Conservation (phyloP, 2,329 filamentous ascomycete species). For the Phialophora tarda region DNA sequence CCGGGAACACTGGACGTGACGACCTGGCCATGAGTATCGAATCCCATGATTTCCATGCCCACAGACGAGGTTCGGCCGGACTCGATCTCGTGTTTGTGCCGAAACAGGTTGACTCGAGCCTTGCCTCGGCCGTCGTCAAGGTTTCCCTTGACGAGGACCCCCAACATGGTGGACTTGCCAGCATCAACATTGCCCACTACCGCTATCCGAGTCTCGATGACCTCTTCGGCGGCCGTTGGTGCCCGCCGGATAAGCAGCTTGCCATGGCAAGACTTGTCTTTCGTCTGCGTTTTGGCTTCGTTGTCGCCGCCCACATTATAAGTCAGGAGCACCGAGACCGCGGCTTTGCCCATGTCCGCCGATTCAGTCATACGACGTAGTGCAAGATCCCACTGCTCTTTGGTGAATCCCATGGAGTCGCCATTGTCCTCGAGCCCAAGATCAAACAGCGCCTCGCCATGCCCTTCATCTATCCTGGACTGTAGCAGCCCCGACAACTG, state of each 20-base stretch:
- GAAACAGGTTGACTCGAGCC: constrained; percentile 92
- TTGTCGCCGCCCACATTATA: constrained; percentile 81
- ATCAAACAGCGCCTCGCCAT: constrained; percentile 90
- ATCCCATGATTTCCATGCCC: constrained; percentile 98
- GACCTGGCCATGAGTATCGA: constrained; percentile 83
- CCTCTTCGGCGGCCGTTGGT: constrained; percentile 77
- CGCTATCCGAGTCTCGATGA: constrained; percentile 94
- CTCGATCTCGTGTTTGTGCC: constrained; percentile 97
- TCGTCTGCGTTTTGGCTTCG: constrained; percentile 70
- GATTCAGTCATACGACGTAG: constrained; percentile 69
- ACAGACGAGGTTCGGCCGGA: constrained; percentile 94
- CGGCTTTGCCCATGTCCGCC: constrained; percentile 69
- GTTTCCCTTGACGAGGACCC: constrained; percentile 92
- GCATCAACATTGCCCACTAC: constrained; percentile 98
- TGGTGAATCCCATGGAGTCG: constrained; percentile 77
- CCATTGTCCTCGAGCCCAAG: constrained; percentile 89
- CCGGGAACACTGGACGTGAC: constrained; percentile 81
- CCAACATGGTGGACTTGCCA: constrained; percentile 94
- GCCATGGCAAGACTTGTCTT: constrained; percentile 77
- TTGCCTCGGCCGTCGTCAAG: constrained; percentile 93
- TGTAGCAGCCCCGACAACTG: constrained; percentile 70
- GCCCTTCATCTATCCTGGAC: constrained; percentile 76
- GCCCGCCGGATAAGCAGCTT: constrained; percentile 82
- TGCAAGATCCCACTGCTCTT: constrained; percentile 76
- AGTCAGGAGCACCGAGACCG: constrained; percentile 84